These are phyloP conservation scores for Puccinia horiana DNA, from an alignment of 1,284 basidiomycete genomes.

Conservation along the genomic window DNA sequence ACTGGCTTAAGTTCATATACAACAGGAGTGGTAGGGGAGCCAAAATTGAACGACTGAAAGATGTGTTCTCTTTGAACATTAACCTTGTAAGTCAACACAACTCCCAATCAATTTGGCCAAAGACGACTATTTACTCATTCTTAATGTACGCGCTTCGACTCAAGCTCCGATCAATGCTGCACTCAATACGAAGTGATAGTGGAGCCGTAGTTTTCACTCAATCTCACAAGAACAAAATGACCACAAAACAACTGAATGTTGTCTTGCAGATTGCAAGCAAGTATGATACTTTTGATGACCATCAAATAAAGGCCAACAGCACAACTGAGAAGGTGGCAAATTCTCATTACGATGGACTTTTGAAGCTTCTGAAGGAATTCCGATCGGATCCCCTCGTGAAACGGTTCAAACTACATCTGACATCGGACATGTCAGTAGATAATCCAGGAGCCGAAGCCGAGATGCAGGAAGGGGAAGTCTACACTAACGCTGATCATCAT, in stretches of 20 bases:
- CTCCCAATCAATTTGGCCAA: neutral
- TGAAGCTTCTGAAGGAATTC: neutral
- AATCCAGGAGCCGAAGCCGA: neutral
- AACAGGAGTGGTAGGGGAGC: neutral
- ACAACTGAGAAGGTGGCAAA: neutral
- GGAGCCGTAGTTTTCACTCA: neutral
- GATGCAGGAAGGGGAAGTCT: neutral
- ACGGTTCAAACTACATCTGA: neutral
- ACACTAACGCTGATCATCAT: neutral
- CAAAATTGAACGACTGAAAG: neutral
- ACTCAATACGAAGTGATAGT: neutral
- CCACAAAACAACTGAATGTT: neutral
- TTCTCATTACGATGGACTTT: neutral
- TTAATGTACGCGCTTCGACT: neutral
- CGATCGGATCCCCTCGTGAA: neutral
- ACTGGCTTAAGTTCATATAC: slow-evolving; percentile 30
- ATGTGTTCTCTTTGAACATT: slow-evolving; percentile 10
- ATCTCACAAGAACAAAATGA: neutral
- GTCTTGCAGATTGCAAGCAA: neutral
- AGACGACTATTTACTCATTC: neutral
- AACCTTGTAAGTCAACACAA: neutral
- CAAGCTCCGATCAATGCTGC: neutral
- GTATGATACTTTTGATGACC: neutral
- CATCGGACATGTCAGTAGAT: neutral
- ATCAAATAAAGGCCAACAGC: neutral